These are phyloP conservation scores for Saraca asoca DNA, from an alignment of 331 rosid species.

Conservation along the genomic window DNA sequence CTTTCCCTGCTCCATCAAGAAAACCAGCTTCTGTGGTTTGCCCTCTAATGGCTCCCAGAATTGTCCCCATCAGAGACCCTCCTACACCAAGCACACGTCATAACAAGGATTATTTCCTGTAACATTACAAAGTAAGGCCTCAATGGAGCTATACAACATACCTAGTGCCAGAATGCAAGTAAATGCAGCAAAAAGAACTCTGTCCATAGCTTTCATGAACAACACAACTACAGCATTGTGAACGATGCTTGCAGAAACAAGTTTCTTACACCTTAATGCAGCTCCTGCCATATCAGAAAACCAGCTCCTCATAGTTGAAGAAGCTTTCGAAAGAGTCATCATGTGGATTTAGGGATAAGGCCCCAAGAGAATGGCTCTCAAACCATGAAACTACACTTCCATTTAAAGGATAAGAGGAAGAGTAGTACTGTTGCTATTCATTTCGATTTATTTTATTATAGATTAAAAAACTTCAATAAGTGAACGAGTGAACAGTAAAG, in stretches of 20 bases:
- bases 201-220: slow-evolving; percentile 25
- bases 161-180: slow-evolving; percentile 41
- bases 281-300: slow-evolving; percentile 21
- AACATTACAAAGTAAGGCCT: not conserved
- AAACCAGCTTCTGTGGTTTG: slow-evolving; percentile 47
- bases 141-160: slow-evolving; percentile 9
- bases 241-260: not conserved
- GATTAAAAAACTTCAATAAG: no score
- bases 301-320: slow-evolving; percentile 24
- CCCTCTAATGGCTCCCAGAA: slow-evolving; percentile 46
- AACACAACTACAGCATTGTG: slow-evolving; percentile 5
- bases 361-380: not conserved
- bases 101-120: not conserved
- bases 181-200: slow-evolving; percentile 33
- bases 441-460: no score
- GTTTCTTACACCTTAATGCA: slow-evolving; percentile 17
- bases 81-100: slow-evolving; percentile 30
- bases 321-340: slow-evolving; percentile 25
- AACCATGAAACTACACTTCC: slow-evolving; percentile 10
- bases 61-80: slow-evolving; percentile 49
- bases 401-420: slow-evolving; percentile 9
- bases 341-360: not conserved
- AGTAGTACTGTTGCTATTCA: no score
- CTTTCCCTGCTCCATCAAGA: slow-evolving; percentile 55
- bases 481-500: no score